Evolutionary conservation across 345 rosid species (phyloP).

Genomic region (Acer yangbiense): DNA sequence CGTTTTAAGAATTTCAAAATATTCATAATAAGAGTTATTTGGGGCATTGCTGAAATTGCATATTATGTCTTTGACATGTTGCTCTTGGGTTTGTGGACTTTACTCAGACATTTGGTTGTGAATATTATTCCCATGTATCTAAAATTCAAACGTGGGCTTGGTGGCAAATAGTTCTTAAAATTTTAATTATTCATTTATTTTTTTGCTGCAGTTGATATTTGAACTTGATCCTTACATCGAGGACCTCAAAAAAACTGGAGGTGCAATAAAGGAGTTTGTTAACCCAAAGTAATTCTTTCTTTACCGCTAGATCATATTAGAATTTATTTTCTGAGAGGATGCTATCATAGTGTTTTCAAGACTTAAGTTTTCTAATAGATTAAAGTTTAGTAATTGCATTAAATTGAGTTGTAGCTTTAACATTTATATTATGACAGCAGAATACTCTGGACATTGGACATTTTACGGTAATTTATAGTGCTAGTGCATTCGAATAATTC

Average conservation of each 20-base stretch:
- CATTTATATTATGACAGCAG: not conserved
- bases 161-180: not conserved
- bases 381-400: not conserved
- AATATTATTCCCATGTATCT: not conserved
- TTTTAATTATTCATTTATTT: constrained; percentile 2
- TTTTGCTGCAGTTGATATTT: constrained; percentile 66
- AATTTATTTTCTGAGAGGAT: constrained; percentile 4
- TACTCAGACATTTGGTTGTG: constrained; percentile 1
- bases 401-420: not conserved
- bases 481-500: constrained; percentile 3
- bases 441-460: not conserved
- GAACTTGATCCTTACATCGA: constrained; percentile 81
- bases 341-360: constrained; percentile 10
- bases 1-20: not conserved
- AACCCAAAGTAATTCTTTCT: constrained; percentile 80
- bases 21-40: not conserved
- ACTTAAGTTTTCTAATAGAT: constrained; percentile 1
- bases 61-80: constrained; percentile 1
- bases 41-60: constrained; percentile 8
- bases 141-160: not conserved
- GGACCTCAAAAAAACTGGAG: constrained; percentile 90
- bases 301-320: constrained; percentile 6
- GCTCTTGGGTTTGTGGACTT: not conserved
- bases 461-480: not conserved
- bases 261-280: constrained; percentile 94